These are phyloP conservation scores for Gnomoniopsis smithogilvyi DNA, from an alignment of 2,329 filamentous ascomycete species.

Conservation along the genomic window DNA sequence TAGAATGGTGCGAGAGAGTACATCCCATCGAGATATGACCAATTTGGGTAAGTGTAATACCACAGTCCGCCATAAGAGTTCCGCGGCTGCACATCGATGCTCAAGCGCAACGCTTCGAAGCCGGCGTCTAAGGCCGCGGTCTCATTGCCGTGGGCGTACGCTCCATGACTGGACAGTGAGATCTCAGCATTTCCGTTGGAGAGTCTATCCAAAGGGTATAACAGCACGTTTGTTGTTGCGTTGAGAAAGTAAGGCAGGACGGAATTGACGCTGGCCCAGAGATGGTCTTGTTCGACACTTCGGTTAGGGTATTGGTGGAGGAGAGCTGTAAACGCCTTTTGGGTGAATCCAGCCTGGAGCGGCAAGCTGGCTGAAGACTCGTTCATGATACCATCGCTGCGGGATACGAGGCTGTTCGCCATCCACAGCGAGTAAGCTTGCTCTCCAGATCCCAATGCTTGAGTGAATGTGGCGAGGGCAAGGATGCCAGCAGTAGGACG, in stretches of 20 bases:
- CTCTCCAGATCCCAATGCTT: constrained; percentile 4
- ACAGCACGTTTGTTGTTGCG: constrained; percentile 24
- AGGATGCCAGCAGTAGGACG: constrained; percentile 17
- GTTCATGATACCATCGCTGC: constrained; percentile 30
- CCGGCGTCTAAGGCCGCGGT: too few relatives aligned
- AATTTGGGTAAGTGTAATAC: constrained; percentile 40
- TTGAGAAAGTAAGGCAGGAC: constrained; percentile 25
- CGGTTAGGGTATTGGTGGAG: constrained; percentile 22
- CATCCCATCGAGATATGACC: constrained; percentile 50
- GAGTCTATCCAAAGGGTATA: constrained; percentile 30
- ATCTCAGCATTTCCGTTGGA: constrained; percentile 28
- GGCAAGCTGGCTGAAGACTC: constrained; percentile 28
- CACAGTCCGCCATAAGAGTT: constrained; percentile 27
- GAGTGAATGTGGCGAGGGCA: constrained; percentile 13
- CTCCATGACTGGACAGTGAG: constrained; percentile 6
- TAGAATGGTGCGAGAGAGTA: constrained; percentile 36
- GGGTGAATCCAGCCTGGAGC: constrained; percentile 30
- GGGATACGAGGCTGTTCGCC: constrained; percentile 30
- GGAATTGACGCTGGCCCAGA: constrained; percentile 25
- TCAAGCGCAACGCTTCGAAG: background rate
- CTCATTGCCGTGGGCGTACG: background rate
- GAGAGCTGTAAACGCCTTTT: constrained; percentile 28
- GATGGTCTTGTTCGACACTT: constrained; percentile 19
- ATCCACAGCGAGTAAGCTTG: constrained; percentile 25
- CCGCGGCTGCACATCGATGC: constrained; percentile 13